These are phyloP conservation scores for Sporobolomyces phaffii DNA, from an alignment of 768 basidiomycete species.

Conservation along the genomic window DNA sequence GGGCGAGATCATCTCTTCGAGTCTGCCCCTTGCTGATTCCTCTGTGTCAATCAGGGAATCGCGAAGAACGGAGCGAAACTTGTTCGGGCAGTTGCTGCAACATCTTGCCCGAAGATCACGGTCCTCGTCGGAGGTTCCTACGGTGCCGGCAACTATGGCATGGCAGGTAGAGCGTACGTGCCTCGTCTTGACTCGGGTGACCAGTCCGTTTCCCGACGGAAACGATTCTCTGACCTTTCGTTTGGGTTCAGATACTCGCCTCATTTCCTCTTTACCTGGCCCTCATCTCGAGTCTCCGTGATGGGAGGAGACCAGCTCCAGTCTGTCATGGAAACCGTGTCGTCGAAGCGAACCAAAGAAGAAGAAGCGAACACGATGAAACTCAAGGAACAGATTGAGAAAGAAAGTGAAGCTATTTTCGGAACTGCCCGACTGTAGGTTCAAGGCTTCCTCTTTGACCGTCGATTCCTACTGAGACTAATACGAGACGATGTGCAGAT, in stretches of 20 bases:
- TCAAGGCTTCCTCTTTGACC: slow-evolving; percentile 6
- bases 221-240: too few species aligned
- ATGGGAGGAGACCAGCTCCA: slow-evolving; percentile 93
- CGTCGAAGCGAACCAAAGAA: slow-evolving; percentile 51
- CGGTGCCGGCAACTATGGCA: slow-evolving; percentile 81
- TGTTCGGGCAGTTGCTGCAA: slow-evolving; percentile 90
- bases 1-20: too few species aligned
- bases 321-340: slow-evolving; percentile 84
- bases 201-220: too few species aligned
- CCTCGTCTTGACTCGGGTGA: too few species aligned
- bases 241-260: slow-evolving; percentile 89
- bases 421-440: slow-evolving; percentile 78
- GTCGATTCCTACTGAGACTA: background rate
- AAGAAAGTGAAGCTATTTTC: slow-evolving; percentile 77
- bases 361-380: slow-evolving; percentile 22
- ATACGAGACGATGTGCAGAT: slow-evolving; percentile 38
- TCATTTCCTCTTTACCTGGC: slow-evolving; percentile 97
- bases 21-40: background rate
- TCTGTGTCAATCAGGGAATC: slow-evolving; percentile 60
- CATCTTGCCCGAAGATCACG: slow-evolving; percentile 88
- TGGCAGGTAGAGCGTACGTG: slow-evolving; percentile 29
- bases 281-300: slow-evolving; percentile 86
- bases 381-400: slow-evolving; percentile 64
- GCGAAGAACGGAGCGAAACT: slow-evolving; percentile 96
- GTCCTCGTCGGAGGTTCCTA: slow-evolving; percentile 80